Percentiles rank a stretch among this genome's conserved stretches.
These are phyloP conservation scores for Epichloe coenophiala DNA, from an alignment of 2,329 filamentous ascomycete species.

Conservation along the genomic window DNA sequence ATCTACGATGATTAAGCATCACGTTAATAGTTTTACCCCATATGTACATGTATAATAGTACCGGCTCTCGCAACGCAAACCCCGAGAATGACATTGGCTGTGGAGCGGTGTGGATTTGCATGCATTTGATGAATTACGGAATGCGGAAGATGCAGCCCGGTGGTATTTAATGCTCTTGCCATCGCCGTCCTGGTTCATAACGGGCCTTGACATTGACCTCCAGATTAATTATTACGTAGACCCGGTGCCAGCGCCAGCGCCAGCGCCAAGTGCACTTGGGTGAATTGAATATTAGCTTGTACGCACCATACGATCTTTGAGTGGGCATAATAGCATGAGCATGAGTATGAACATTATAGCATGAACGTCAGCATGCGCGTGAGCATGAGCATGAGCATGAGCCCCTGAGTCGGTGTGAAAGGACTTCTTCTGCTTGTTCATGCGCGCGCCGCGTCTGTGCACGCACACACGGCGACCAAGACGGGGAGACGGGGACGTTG, in stretches of 20 bases:
- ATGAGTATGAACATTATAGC: too few relatives aligned
- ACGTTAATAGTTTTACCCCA: background rate
- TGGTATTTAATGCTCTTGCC: background rate
- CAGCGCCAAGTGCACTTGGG: too few relatives aligned
- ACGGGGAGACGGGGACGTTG: background rate
- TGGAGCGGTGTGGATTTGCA: background rate
- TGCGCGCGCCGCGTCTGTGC: background rate
- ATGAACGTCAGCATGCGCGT: background rate
- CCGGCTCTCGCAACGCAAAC: background rate
- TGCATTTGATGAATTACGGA: background rate
- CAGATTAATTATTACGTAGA: too few relatives aligned
- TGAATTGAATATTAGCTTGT: too few relatives aligned
- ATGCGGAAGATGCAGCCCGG: background rate
- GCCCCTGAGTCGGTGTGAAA: slow-evolving; percentile 1
- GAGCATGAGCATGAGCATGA: background rate
- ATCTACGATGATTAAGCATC: background rate
- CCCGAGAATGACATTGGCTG: background rate
- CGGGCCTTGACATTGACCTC: too few relatives aligned
- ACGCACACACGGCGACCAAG: background rate
- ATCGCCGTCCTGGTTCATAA: background rate
- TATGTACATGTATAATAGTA: background rate
- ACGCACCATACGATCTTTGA: too few relatives aligned
- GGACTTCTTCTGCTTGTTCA: background rate
- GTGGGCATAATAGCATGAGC: background rate
- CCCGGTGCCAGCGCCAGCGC: too few relatives aligned